These are phyloP conservation scores for Aspergillus texensis DNA, from an alignment of 2,329 filamentous ascomycete species.

Conservation along the genomic window DNA sequence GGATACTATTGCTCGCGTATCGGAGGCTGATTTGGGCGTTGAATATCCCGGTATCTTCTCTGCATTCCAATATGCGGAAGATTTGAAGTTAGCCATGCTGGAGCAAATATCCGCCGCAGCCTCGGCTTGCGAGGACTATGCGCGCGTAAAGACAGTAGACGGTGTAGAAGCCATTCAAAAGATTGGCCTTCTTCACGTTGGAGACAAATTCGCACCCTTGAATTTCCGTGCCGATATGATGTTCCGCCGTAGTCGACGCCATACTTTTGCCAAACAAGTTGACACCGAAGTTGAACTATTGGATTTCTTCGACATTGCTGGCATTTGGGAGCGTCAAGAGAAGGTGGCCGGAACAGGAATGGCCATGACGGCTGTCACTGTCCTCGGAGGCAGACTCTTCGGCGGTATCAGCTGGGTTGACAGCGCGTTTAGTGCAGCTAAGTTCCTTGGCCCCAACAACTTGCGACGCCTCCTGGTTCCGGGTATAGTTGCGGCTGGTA, in stretches of 20 bases:
- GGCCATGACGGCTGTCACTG: slow-evolving; percentile 87
- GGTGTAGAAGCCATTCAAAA: slow-evolving; percentile 88
- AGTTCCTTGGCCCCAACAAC: slow-evolving; percentile 78
- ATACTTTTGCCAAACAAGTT: slow-evolving; percentile 80
- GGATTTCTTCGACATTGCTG: slow-evolving; percentile 90
- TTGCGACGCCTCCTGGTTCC: slow-evolving; percentile 79
- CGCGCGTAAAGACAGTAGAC: slow-evolving; percentile 72
- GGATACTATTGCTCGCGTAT: slow-evolving; percentile 74
- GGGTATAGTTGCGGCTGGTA: slow-evolving; percentile 76
- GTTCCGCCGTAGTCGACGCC: slow-evolving; percentile 78
- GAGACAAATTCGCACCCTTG: slow-evolving; percentile 81
- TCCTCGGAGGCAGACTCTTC: slow-evolving; percentile 78
- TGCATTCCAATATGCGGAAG: slow-evolving; percentile 90
- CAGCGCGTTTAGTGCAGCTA: slow-evolving; percentile 78
- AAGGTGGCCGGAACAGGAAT: slow-evolving; percentile 93
- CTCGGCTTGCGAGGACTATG: slow-evolving; percentile 78
- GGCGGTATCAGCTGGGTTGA: slow-evolving; percentile 89
- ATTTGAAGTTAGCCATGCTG: slow-evolving; percentile 88
- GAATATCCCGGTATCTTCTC: slow-evolving; percentile 83
- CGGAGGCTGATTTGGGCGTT: slow-evolving; percentile 76
- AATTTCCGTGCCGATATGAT: slow-evolving; percentile 90
- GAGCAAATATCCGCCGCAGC: slow-evolving; percentile 82
- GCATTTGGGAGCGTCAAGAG: slow-evolving; percentile 84
- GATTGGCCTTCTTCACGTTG: slow-evolving; percentile 83
- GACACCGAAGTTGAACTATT: slow-evolving; percentile 83